Evolutionary conservation across 2,329 filamentous ascomycete genomes (phyloP).

Genomic region (Sclerotiophoma versabilis): DNA sequence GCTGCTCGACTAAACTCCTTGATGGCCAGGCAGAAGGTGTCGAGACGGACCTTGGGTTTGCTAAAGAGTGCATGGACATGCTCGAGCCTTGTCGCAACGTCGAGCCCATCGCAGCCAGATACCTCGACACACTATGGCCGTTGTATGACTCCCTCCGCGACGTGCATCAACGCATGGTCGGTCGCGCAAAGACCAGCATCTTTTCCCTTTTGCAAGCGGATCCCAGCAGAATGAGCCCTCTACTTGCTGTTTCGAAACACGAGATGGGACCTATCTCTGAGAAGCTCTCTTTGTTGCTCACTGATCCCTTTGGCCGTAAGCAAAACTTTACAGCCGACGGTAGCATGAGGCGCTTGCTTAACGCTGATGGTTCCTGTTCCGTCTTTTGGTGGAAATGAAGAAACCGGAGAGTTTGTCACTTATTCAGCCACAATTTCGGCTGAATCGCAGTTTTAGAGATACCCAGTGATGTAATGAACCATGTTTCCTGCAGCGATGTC

Average conservation of each 20-base stretch:
- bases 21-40: conserved; percentile 39
- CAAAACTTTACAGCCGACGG: conserved; percentile 29
- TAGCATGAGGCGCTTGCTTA: conserved; percentile 41
- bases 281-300: conserved; percentile 43
- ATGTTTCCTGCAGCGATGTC: neutral
- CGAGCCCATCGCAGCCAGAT: conserved; percentile 44
- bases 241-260: conserved; percentile 38
- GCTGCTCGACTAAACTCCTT: conserved; percentile 44
- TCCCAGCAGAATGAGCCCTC: conserved; percentile 33
- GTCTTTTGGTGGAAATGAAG: conserved; percentile 48
- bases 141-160: conserved; percentile 44
- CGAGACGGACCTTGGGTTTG: conserved; percentile 43
- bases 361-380: conserved; percentile 40
- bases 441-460: neutral
- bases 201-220: conserved; percentile 41
- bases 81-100: conserved; percentile 40
- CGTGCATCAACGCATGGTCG: conserved; percentile 42
- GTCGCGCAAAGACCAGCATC: conserved; percentile 45
- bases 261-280: conserved; percentile 47
- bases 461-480: neutral
- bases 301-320: conserved; percentile 47
- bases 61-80: conserved; percentile 47
- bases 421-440: neutral
- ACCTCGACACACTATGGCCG: conserved; percentile 44
- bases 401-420: neutral